Conservation (phyloP, 768 basidiomycete species). For the Cystobasidium onofrii region DNA sequence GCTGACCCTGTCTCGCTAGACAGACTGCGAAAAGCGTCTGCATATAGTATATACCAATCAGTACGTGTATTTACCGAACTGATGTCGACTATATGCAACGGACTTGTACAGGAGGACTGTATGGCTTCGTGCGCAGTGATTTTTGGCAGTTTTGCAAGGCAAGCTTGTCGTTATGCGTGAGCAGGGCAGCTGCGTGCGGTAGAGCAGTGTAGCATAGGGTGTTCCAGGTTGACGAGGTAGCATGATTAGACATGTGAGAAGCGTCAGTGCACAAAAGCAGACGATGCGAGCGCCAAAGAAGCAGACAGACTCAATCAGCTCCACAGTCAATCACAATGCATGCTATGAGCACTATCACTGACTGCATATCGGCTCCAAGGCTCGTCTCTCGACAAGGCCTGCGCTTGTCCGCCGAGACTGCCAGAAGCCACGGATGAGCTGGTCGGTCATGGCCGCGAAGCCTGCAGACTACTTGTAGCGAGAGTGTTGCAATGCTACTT, state of each 20-base stretch:
- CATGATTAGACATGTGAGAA: neutral
- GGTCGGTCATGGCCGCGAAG: neutral
- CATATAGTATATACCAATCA: no score
- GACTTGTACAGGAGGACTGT: slow-evolving; percentile 4
- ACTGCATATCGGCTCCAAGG: slow-evolving; percentile 28
- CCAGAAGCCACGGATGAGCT: slow-evolving; percentile 19
- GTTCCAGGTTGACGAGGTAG: neutral
- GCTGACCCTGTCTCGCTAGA: neutral
- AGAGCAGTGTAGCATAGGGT: neutral
- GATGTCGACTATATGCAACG: neutral
- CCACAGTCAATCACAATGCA: neutral
- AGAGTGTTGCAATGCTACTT: neutral
- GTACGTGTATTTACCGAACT: no score
- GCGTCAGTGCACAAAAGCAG: neutral
- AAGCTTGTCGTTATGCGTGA: neutral
- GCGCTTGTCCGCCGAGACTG: neutral
- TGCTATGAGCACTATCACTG: neutral
- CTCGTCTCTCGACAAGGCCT: slow-evolving; percentile 2
- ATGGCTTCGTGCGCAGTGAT: neutral
- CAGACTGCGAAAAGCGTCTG: neutral
- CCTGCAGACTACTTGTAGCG: neutral
- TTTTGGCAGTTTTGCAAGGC: slow-evolving; percentile 2
- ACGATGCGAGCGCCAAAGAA: neutral
- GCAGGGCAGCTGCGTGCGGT: neutral
- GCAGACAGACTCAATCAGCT: neutral